These are phyloP conservation scores for Rhodotorula mucilaginosa DNA, from an alignment of 1,284 basidiomycete species.

Conservation along the genomic window DNA sequence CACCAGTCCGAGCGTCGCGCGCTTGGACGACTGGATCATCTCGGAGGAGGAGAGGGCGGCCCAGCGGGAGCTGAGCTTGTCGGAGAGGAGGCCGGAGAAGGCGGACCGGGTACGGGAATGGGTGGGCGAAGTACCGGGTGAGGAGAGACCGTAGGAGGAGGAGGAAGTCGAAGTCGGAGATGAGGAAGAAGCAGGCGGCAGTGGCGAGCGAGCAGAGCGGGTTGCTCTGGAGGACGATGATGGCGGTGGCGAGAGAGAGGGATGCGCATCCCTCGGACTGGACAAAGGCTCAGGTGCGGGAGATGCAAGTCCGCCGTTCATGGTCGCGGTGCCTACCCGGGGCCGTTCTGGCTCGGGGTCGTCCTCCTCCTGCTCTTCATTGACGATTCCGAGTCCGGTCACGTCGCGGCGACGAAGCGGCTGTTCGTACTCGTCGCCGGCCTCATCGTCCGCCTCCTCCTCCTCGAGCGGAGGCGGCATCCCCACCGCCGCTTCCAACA, in stretches of 20 bases:
- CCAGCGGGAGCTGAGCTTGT: slow-evolving; percentile 1
- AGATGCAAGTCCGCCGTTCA: no score
- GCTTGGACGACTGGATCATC: slow-evolving; percentile 33
- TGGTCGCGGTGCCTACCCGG: no score
- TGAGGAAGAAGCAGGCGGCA: background rate
- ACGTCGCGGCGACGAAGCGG: no score
- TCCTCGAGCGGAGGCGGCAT: slow-evolving; percentile 9
- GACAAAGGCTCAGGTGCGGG: no score
- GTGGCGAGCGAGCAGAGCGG: background rate
- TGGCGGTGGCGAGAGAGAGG: background rate
- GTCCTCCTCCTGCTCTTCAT: slow-evolving; percentile 18
- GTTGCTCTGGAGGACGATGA: background rate
- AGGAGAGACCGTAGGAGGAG: background rate
- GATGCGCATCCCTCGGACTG: no score
- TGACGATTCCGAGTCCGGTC: slow-evolving; percentile 1
- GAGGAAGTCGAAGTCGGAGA: background rate
- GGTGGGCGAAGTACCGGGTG: background rate
- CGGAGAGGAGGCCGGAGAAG: slow-evolving; percentile 3
- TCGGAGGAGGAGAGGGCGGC: slow-evolving; percentile 22
- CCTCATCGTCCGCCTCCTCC: slow-evolving; percentile 1
- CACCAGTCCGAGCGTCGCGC: slow-evolving; percentile 37
- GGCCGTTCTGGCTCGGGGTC: slow-evolving; percentile 1
- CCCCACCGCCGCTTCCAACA: slow-evolving; percentile 27
- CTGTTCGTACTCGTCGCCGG: background rate
- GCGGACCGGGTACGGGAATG: slow-evolving; percentile 1